Evolutionary conservation across 73 alveolate species (phyloP), one percentile per base, ranked within the genome.

Genomic region (Paramecium bursaria): DNA sequence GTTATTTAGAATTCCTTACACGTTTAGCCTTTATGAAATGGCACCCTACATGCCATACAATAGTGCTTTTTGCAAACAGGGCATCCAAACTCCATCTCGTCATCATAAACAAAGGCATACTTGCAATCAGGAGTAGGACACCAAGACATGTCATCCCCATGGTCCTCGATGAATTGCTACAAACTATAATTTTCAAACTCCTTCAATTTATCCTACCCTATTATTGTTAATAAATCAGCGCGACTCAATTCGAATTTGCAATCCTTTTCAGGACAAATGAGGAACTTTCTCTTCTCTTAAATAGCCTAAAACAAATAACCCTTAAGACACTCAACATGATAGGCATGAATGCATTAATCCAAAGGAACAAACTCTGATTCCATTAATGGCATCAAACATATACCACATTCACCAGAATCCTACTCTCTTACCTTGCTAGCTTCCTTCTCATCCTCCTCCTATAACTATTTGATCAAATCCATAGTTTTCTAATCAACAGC

Each of bases 111-210:
- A 55, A 92, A 92, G 2, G 82, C 94, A 57, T 82, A 57, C 46
- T 77, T 17, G 52, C 97, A 92, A 74, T 85, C 93, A 15, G 95
- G 90, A 31, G 97, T 91, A 4, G 97, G 97, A 67, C 97, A 92
- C 90, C 94, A 91, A 21, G 93, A 86, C 87, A 75, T 75, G 22
- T 74, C 89, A 27, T 74, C 91, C 47, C 86, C 90, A 39, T 91
- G 87, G 6, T 88, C 74, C 48, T 75, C 93, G 3, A 91, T 85
- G 14, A 73, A 52, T 14, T 80, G 22, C 19, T 73, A 35, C 9
- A 90, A 54, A 0, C 85, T 75, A 39, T 53, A 87, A 17, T 86
- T 73, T 0, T 33, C 39, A 57, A 26, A 86, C 49, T 90, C 76
- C 13, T 86, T 74, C 42, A 14, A 31, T n/a, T 73, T 50, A 10